Base-by-base conservation (phyloP, 306 rosid genomes). In the Quercus berberidifolia region DNA sequence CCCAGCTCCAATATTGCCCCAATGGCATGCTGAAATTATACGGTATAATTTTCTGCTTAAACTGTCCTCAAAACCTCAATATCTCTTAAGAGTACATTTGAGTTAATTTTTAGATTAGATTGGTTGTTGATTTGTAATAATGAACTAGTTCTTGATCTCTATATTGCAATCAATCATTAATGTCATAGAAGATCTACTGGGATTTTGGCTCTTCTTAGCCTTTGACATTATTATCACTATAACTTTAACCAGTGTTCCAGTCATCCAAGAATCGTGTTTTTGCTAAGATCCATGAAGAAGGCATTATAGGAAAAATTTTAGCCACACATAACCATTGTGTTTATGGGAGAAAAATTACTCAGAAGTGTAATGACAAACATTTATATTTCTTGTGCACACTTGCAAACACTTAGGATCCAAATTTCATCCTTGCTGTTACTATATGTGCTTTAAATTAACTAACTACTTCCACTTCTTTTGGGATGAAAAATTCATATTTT, bases 1-100 rank as follows among this genome's bases (percentile, higher is more conserved):
- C 83, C 99, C 98, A 25, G 92, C 99, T 77, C 88, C 98, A 43
- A 95, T 95, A 87, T 79, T 95, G 79, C 88, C 93, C 68, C 99
- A 95, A 64, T 95, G 99, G 99, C 93, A 84, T 80, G 88, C 89
- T 69, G 99, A 95, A 86, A 95, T 92, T 82, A 77, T 69, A 70
- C 93, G 92, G 98, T 95, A 91, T 80, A 21, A 21, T 57, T 65
- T 13, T 86, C 69, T 62, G 7, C 63, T 78, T 76, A 15, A 28
- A 30, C 41, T 64, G n/a, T 30, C 41, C 21, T 31, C 70, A 41
- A 18, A 67, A 3, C 11, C 33, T 59, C 17, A 59, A 15, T 3
- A 33, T 26, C 35, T 35, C 69, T 63, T 63, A 5, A 28, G 3
- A 63, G 69, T 63, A 19, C 69, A 63, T 28, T 63, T 63, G 38